These are phyloP conservation scores for Biscogniauxia sp. DNA, from an alignment of 2,329 filamentous ascomycete species.

Conservation along the genomic window DNA sequence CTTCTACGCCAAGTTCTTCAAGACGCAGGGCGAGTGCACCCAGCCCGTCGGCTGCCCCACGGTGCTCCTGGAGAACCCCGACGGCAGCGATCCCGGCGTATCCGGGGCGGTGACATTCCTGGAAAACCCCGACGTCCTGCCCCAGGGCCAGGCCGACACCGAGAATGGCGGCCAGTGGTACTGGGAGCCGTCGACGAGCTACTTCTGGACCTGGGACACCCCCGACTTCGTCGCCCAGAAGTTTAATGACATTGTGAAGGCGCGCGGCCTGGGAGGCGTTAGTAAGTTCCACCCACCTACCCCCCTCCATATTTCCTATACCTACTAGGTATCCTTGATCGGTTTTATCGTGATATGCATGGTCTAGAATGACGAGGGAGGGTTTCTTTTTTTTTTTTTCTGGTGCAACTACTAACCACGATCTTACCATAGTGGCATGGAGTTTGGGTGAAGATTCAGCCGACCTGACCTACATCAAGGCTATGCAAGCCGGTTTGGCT, in stretches of 20 bases:
- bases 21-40: constrained; percentile 39
- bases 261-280: constrained; percentile 61
- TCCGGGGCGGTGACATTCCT: constrained; percentile 54
- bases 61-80: constrained; percentile 54
- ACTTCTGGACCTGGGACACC: constrained; percentile 75
- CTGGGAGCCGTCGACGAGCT: constrained; percentile 58
- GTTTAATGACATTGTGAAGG: constrained; percentile 56
- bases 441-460: constrained; percentile 22
- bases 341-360: too few relatives aligned
- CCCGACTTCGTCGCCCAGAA: constrained; percentile 59
- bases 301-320: too few relatives aligned
- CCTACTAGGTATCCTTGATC: too few relatives aligned
- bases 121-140: constrained; percentile 20
- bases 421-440: constrained; percentile 18
- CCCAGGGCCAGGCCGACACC: constrained; percentile 54
- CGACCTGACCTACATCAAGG: constrained; percentile 18
- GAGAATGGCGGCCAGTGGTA: constrained; percentile 64
- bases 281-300: constrained; percentile 35
- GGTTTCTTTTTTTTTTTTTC: too few relatives aligned
- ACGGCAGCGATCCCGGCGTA: constrained; percentile 50
- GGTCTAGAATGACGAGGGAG: not conserved
- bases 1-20: constrained; percentile 67
- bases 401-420: constrained; percentile 8
- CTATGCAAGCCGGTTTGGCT: constrained; percentile 17
- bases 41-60: constrained; percentile 54